Conservation (phyloP, 345 rosid genomes). For the Angophora floribunda region DNA sequence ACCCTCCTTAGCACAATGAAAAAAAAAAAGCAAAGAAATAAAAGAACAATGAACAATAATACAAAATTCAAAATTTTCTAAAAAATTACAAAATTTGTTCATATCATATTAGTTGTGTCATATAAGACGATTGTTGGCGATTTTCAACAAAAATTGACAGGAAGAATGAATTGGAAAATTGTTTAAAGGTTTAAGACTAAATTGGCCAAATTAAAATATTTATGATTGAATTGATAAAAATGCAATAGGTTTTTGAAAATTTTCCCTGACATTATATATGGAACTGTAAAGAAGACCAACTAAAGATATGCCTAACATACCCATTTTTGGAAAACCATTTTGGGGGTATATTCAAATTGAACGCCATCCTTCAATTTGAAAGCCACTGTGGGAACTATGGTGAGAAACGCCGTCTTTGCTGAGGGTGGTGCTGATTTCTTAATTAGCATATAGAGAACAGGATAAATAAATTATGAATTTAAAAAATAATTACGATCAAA, state of each 20-base stretch:
- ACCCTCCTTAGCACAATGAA: no score
- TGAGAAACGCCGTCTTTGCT: background rate
- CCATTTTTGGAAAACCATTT: background rate
- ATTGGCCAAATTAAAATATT: no score
- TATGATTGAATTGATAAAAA: no score
- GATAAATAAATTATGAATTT: background rate
- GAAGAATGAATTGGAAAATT: no score
- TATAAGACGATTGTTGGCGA: rapidly evolving
- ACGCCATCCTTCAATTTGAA: background rate
- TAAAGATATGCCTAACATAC: background rate
- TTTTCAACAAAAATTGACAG: background rate
- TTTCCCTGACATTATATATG: background rate
- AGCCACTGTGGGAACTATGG: background rate
- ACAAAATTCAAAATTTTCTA: no score
- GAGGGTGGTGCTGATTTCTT: background rate
- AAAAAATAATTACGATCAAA: background rate
- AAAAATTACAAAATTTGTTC: no score
- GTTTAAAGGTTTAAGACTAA: background rate
- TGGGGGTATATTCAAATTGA: background rate
- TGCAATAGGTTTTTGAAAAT: background rate
- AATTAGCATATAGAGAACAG: background rate
- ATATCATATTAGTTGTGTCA: no score
- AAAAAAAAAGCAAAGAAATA: no score
- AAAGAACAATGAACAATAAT: no score
- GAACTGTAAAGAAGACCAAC: background rate